Percentiles rank a stretch among this genome's conserved stretches.
Conservation (phyloP, 1,284 basidiomycete genomes). For the Thelephora terrestris region DNA sequence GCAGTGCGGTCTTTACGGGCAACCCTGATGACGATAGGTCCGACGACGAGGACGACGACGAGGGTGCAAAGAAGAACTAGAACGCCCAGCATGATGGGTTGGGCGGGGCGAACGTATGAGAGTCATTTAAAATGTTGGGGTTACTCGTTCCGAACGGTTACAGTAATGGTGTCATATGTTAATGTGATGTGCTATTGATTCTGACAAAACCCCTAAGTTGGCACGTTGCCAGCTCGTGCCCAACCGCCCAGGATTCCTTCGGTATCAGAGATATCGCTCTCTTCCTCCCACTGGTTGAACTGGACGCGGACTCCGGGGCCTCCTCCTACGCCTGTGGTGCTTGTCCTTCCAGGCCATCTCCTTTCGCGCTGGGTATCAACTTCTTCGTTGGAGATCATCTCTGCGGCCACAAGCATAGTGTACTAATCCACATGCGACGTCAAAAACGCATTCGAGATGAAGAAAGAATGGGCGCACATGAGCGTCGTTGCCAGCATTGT, state of each 20-base stretch:
- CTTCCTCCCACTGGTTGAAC: conserved; percentile 49
- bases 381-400: conserved; percentile 61
- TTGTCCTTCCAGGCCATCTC: conserved; percentile 60
- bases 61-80: conserved; percentile 25
- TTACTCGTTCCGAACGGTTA: background rate
- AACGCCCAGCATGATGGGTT: background rate
- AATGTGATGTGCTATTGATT: background rate
- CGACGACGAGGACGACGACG: conserved; percentile 55
- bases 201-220: conserved; percentile 5
- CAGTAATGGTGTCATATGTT: background rate
- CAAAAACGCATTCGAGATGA: conserved; percentile 1
- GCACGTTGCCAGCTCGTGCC: conserved; percentile 10
- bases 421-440: conserved; percentile 34
- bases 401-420: conserved; percentile 49
- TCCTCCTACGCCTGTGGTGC: conserved; percentile 17
- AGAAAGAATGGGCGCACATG: conserved; percentile 36
- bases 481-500: conserved; percentile 84
- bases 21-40: conserved; percentile 40
- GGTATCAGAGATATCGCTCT: conserved; percentile 38
- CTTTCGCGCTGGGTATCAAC: conserved; percentile 62
- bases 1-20: background rate
- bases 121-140: background rate
- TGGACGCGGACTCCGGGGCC: conserved; percentile 35
- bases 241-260: conserved; percentile 19
- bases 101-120: background rate